A percentile compares a stretch with the other conserved stretches of the same genome.
Conservation (phyloP, 257 asterid genomes). For the Solanum paucissectum region DNA sequence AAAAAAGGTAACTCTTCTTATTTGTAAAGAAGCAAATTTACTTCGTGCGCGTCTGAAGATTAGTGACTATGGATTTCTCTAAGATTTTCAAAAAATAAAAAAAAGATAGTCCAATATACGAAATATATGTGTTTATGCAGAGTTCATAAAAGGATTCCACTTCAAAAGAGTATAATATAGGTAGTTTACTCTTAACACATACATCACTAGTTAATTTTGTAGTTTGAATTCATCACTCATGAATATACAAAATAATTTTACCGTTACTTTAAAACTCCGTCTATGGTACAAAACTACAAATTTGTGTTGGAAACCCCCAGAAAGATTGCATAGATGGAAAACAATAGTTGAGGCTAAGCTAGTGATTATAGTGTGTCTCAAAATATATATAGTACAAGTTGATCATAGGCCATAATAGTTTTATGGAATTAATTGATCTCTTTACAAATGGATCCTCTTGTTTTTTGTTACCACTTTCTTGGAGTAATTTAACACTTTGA, state of each 20-base stretch:
- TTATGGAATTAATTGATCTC: background rate
- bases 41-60: accelerated
- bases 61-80: background rate
- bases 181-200: background rate
- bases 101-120: background rate
- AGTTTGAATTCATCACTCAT: background rate
- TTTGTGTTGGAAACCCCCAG: background rate
- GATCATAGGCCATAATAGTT: background rate
- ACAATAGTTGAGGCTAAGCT: background rate
- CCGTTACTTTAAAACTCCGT: accelerated
- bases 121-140: background rate
- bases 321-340: background rate
- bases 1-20: accelerated
- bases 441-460: background rate
- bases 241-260: background rate
- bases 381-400: background rate
- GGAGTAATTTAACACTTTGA: background rate
- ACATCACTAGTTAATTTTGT: background rate
- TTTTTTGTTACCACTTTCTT: background rate
- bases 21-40: too few relatives aligned
- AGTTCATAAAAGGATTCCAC: background rate
- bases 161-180: background rate
- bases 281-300: background rate
- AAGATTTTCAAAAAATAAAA: background rate
- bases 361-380: background rate